These are phyloP conservation scores for Fusarium pseudonygamai DNA, from an alignment of 2,329 filamentous ascomycete genomes.

Conservation along the genomic window DNA sequence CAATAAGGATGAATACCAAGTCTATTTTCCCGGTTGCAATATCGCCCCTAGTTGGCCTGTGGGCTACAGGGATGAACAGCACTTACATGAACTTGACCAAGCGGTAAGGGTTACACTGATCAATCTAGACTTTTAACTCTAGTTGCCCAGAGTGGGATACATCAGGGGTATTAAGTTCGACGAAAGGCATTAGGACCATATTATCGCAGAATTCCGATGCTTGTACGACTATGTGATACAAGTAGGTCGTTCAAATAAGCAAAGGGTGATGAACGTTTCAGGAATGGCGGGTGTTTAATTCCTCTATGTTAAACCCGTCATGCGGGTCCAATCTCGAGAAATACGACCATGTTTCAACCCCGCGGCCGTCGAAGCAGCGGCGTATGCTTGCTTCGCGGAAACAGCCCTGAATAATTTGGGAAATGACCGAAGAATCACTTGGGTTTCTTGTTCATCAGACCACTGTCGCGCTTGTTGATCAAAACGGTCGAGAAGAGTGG, in stretches of 20 bases:
- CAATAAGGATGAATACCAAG: constrained; percentile 34
- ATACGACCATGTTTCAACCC: constrained; percentile 1
- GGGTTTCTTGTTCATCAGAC: neutral
- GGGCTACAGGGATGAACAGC: constrained; percentile 20
- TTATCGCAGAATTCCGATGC: neutral
- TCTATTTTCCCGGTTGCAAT: constrained; percentile 42
- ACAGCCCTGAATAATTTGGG: neutral
- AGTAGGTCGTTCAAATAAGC: constrained; percentile 4
- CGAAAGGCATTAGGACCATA: neutral
- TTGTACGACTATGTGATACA: neutral
- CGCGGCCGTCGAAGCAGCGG: neutral
- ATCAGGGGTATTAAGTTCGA: neutral
- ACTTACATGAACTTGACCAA: neutral
- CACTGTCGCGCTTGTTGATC: neutral
- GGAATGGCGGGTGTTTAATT: neutral
- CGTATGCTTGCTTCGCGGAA: neutral
- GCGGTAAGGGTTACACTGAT: neutral
- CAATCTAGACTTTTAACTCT: constrained; percentile 1
- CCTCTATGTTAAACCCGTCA: neutral
- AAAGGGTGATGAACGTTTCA: neutral
- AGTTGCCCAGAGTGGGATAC: neutral
- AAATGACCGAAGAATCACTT: neutral
- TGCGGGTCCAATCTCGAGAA: constrained; percentile 2
- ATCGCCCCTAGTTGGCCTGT: constrained; percentile 22
- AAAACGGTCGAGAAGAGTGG: neutral